Evolutionary conservation across 179 eudicot species (phyloP).

Genomic region (Actinidia polygama): DNA sequence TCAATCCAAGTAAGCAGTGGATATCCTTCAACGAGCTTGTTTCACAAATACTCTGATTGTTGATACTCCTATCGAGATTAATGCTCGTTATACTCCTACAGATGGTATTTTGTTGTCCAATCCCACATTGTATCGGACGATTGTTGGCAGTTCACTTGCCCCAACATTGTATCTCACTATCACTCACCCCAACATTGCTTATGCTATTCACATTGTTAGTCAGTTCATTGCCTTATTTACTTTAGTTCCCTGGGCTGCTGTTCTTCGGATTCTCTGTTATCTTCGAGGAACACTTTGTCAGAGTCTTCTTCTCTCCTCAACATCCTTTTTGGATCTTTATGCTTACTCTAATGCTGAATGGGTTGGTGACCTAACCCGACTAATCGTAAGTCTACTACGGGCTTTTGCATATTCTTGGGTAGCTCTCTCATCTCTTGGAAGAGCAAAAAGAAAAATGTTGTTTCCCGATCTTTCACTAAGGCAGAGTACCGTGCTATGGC

Average conservation of each 20-base stretch:
- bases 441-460: neutral
- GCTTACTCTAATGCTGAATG: neutral
- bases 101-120: neutral
- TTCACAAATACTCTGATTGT: neutral
- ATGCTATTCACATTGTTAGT: neutral
- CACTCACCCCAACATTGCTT: neutral
- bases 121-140: neutral
- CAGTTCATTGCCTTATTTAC: neutral
- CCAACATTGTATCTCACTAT: neutral
- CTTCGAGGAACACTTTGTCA: neutral
- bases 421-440: constrained; percentile 8
- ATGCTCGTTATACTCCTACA: neutral
- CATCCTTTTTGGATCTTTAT: neutral
- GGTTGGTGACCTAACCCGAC: neutral
- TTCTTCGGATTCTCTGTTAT: neutral
- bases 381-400: neutral
- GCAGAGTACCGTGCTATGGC: constrained; percentile 2
- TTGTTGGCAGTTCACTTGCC: neutral
- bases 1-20: neutral
- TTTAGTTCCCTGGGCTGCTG: neutral
- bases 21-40: neutral
- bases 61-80: neutral
- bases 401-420: neutral
- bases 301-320: neutral
- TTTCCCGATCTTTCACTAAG: neutral